These are phyloP conservation scores for Apiotrichum domesticum DNA, from an alignment of 1,284 basidiomycete genomes.

Conservation along the genomic window DNA sequence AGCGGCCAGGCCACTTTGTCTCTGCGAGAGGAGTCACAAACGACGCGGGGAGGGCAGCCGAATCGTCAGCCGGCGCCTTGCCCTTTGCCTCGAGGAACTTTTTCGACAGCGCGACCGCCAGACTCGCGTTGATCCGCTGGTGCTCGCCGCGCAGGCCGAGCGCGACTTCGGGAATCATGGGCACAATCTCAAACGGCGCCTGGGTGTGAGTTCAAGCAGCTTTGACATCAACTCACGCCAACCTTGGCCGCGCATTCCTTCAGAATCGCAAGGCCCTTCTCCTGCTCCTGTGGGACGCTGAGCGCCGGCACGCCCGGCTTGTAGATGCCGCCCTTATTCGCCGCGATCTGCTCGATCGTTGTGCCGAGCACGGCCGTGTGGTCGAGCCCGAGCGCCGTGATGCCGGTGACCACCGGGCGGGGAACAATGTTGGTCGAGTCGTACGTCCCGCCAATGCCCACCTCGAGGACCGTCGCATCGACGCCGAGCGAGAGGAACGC, in stretches of 20 bases:
- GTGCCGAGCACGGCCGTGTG: slow-evolving; percentile 87
- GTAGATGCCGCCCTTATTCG: slow-evolving; percentile 96
- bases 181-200: slow-evolving; percentile 33
- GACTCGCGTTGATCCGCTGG: slow-evolving; percentile 81
- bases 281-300: slow-evolving; percentile 65
- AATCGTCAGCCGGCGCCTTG: slow-evolving; percentile 25
- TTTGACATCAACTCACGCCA: slow-evolving; percentile 50
- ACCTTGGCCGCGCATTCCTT: slow-evolving; percentile 60
- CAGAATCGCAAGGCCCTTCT: slow-evolving; percentile 59
- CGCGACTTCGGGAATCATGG: slow-evolving; percentile 27
- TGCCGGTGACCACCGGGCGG: slow-evolving; percentile 77
- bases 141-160: slow-evolving; percentile 83
- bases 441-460: slow-evolving; percentile 89
- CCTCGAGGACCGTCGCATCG: slow-evolving; percentile 89
- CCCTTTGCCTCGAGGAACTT: slow-evolving; percentile 57
- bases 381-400: slow-evolving; percentile 87
- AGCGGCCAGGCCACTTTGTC: slow-evolving; percentile 92
- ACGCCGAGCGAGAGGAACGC: slow-evolving; percentile 67
- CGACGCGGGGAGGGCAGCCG: slow-evolving; percentile 50
- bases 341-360: slow-evolving; percentile 83
- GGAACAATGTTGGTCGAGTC: slow-evolving; percentile 97
- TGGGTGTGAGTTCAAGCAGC: slow-evolving; percentile 33
- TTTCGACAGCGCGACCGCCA: slow-evolving; percentile 72
- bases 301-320: slow-evolving; percentile 84
- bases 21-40: slow-evolving; percentile 62